Evolutionary conservation across 169 alveolate species (phyloP), one percentile per base, ranked within the genome.

Genomic region (Cryptosporidium sp.): DNA sequence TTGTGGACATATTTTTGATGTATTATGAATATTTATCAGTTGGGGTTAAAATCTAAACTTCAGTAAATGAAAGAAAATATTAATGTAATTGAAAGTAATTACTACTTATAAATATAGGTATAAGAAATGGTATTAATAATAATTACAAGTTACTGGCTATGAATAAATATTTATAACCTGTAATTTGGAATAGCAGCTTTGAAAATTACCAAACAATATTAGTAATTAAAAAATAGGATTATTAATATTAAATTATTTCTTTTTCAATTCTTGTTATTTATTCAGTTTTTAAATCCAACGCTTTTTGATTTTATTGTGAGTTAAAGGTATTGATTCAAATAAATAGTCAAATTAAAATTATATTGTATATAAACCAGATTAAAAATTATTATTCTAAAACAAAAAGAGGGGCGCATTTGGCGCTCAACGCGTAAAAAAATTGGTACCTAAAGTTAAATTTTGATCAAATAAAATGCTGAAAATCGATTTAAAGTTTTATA

Each of bases 1-100:
- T 61, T 62, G 89, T 33, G 10, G 89, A 37, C 89, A 80, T n/a
- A n/a, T 80, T 58, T 48, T 2, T 12, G 14, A 48, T 48, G 0
- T 48, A 48, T 14, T 48, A 48, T 48, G 23, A 48, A 16, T 48
- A 48, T 48, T 37, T 16, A 3, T 18, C 7, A 48, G 55, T 48
- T 48, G 55, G 23, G 55, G 55, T 14, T 48, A 48, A 12, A 48
- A 48, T 48, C n/a, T 48, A 1, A 48, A 48, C 6, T 48, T 14
- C 5, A 5, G 23, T 14, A 48, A 2, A 48, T 48, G n/a, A 48
- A 48, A 48, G 21, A 48, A 12, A 12, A 48, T 48, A 48, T 14
- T 48, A 14, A 48, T 48, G 55, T 48, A 18, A 48, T 7, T 48
- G 14, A 6, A 48, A 48, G 55, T 48, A 48, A 16, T 48, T 48